Conservation (phyloP, 2,329 filamentous ascomycete species). For the Phoma sp. region DNA sequence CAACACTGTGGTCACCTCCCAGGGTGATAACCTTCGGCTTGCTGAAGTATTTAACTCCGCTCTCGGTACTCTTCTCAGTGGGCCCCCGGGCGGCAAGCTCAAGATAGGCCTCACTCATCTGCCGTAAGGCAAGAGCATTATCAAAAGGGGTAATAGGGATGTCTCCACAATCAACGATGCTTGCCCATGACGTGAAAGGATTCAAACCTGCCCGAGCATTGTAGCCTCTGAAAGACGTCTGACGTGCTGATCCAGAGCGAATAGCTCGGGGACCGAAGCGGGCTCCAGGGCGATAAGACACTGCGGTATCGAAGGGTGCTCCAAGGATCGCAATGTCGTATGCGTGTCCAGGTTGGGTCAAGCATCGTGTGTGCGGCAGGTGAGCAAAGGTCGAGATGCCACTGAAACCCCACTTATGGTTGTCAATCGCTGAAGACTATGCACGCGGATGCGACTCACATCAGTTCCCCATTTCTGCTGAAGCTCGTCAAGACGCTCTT, state of each 20-base stretch:
- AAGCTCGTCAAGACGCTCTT: constrained; percentile 40
- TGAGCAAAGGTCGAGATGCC: constrained; percentile 68
- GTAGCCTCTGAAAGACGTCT: constrained; percentile 79
- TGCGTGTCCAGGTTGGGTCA: constrained; percentile 51
- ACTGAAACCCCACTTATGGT: constrained; percentile 65
- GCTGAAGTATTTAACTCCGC: constrained; percentile 49
- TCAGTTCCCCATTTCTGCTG: constrained; percentile 51
- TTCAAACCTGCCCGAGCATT: constrained; percentile 84
- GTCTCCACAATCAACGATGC: constrained; percentile 86
- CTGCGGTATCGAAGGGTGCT: constrained; percentile 58
- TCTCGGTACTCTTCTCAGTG: constrained; percentile 44
- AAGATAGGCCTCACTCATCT: constrained; percentile 82
- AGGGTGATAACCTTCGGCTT: constrained; percentile 56
- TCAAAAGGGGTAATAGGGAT: constrained; percentile 87
- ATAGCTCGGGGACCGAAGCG: constrained; percentile 90
- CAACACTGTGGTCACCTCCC: constrained; percentile 59
- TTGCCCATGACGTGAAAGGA: constrained; percentile 80
- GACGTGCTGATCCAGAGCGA: constrained; percentile 79
- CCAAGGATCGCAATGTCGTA: constrained; percentile 59
- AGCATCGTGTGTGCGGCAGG: constrained; percentile 55
- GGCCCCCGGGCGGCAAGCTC: constrained; percentile 65
- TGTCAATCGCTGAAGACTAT: constrained; percentile 9
- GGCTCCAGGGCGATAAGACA: constrained; percentile 53
- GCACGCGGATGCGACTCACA: constrained; percentile 26
- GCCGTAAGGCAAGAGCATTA: constrained; percentile 77